Evolutionary conservation across 225 moss, liverwort and hornwort genomes (phyloP), one percentile per base, ranked within the genome.

Genomic region (Lunularia cruciata): DNA sequence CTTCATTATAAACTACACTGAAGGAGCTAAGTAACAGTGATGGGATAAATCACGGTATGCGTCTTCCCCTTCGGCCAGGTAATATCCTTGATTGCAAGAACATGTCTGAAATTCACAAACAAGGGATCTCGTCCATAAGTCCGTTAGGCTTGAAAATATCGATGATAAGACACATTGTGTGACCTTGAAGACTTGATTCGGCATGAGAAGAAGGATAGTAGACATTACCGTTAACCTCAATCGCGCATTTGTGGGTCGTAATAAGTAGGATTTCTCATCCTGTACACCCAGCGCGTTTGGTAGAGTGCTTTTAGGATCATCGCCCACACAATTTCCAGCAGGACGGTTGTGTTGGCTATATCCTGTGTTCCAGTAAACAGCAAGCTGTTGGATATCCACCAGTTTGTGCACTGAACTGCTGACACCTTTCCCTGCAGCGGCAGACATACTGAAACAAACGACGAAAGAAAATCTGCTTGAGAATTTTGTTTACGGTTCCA

Each of bases 291-390:
- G 23, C 32, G 53, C 8, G 30, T 36, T 75, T 9, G 52, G 46
- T 46, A 8, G 36, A 47, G 57, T 28, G 57, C 52, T 63, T 45
- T 31, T 40, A 23, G 37, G 32, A 37, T 63, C 71, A 42, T 72
- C 55, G 26, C 47, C 49, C 35, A 30, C 19, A 65, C 53, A 60
- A 2, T 25, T 26, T 22, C 47, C 59, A 4, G 63, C 2, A 3
- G 68, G 19, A 73, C 33, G 55, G 11, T 49, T 57, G 14, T 48
- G 20, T 34, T 65, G 56, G 47, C 45, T 35, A 27, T 43, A 62
- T 6, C 65, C 88, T 36, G 88, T 84, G 71, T 92, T 95, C 92
- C 95, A 95, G 74, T 90, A 95, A 43, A 92, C 40, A 43, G 92
- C 90, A 53, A 95, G 81, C 73, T 86, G 85, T 65, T 86, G 78